Base-by-base conservation (phyloP, 1,284 basidiomycete species). In the Porodaedalea pini region DNA sequence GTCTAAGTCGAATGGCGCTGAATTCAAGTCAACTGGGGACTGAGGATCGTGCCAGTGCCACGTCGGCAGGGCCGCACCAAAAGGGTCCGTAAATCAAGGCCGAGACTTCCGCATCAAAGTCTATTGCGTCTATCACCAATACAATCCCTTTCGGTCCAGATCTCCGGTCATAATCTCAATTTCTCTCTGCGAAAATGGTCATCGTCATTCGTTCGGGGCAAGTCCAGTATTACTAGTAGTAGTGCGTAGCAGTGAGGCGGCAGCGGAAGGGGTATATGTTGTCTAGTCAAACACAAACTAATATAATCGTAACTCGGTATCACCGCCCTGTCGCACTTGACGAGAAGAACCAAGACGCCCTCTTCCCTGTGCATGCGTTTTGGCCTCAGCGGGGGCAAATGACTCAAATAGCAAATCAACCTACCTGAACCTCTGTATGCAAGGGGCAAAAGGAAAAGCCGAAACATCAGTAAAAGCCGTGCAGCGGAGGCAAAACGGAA, bases 261-360 rank as follows among this genome's bases (percentile, higher is more conserved):
- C 34, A 51, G 39, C n/a, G 10, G 25, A 31, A 32, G 25, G 58
- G 58, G 58, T 59, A 59, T 59, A 59, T 27, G 34, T 43, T 34
- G 39, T 60, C 54, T 56, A 56, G 39, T 51, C 32, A 60, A 52
- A 56, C 29, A 45, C 43, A 56, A 45, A 23, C 39, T 48, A 51
- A 45, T 47, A 47, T 47, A 41, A 29, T 43, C 19, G 23, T 34
- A 43, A 15, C 48, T 27, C 27, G 8, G 23, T n/a, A 51, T 52
- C 43, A 60, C 50, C 58, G 48, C 19, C 52, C 43, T 13, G 54
- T 60, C 11, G 54, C 51, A 17, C 54, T 27, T 34, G 58, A 59
- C 27, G 59, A 61, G 80, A 92, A 92, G 74, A 92, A 92, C 89
- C 89, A 92, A 53, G 90, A 92, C 51, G 89, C 88, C 61, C 89